These are phyloP conservation scores for Jacaranda mimosifolia DNA, from an alignment of 257 asterid genomes.

Conservation along the genomic window DNA sequence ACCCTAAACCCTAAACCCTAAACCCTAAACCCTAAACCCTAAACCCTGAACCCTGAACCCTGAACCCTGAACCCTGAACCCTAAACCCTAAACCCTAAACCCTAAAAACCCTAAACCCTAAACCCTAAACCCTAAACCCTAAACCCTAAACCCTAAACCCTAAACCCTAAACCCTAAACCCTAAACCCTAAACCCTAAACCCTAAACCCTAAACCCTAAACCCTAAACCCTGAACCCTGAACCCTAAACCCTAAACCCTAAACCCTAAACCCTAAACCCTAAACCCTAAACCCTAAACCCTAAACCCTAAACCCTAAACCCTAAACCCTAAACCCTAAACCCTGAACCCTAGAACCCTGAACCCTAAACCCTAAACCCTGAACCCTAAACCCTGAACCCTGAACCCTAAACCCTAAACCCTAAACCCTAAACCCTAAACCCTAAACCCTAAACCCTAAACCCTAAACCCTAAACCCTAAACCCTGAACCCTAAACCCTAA, in stretches of 20 bases:
- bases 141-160: constrained; percentile 13
- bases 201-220: not conserved
- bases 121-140: constrained; percentile 13
- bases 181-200: constrained; percentile 7
- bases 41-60: not conserved
- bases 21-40: not conserved
- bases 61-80: not conserved
- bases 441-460: too few species aligned
- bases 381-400: too few species aligned
- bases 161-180: constrained; percentile 10
- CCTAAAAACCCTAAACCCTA: not conserved
- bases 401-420: too few species aligned
- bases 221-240: constrained; percentile 5
- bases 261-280: not conserved
- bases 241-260: constrained; percentile 11
- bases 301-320: too few species aligned
- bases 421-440: too few species aligned
- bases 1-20: not conserved
- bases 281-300: too few species aligned
- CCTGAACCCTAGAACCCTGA: too few species aligned
- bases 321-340: too few species aligned
- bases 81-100: not conserved
- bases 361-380: too few species aligned
- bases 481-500: too few species aligned
- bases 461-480: too few species aligned